Base-by-base conservation (phyloP, 495 filamentous ascomycete genomes). In the Trichoderma orchidacearum region DNA sequence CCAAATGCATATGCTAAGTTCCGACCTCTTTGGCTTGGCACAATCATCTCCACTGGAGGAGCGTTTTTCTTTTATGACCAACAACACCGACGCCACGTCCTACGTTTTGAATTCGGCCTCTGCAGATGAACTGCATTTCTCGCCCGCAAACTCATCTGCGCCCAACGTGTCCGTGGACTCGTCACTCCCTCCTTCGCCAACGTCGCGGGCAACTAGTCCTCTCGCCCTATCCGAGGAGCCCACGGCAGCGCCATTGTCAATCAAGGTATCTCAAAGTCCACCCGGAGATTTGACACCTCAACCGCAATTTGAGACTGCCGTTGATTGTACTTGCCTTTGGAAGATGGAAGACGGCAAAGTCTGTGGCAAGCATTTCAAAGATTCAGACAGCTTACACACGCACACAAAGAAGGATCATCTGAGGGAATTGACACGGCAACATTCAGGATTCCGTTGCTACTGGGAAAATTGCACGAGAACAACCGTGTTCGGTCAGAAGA, bases 401-500 rank as follows among this genome's bases (percentile, higher is more conserved):
- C 60, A 66, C 30, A 31, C 59, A 21, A 53, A 62, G 54, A 34
- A 60, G 17, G 32, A 30, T 36, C 61, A 63, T 32, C 30, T 62
- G 15, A 52, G 53, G 11, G 48, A 38, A 3, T 28, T 52, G 51
- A 29, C 56, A 8, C 29, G n/a, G 11, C 31, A 56, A 38, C 30
- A 17, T 4, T 23, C 30, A 30, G 48, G 48, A 13, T 58, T 36
- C 38, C 56, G 64, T 8, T 80, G 76, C 51, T 52, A 64, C 29
- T 80, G 76, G 76, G 64, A 69, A 13, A 67, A 72, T 1, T 80
- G 80, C 58, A 59, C 53, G 70, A 66, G 51, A 68, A 63, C 31
- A 61, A 68, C 28, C 76, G 41, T 74, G 54, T 79, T 84, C 64
- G 68, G 72, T 36, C 77, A 80, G 59, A 70, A 72, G 54, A 80